Percentiles rank a stretch among this genome's conserved stretches.
Evolutionary conservation across 2,329 filamentous ascomycete genomes (phyloP).

Genomic region (Fusarium newnesense): DNA sequence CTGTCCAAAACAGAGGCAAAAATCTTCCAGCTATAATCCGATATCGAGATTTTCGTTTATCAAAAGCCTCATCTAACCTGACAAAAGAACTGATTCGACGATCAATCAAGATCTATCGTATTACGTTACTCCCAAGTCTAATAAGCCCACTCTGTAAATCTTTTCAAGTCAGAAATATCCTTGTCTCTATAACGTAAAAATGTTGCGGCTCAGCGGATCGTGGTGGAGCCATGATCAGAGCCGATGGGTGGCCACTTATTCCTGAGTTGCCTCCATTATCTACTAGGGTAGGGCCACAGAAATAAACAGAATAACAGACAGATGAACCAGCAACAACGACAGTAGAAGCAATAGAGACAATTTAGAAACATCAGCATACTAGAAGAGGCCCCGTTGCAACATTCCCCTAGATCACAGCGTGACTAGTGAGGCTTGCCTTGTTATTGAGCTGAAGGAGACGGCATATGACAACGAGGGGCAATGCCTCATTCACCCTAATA

Average conservation of each 20-base stretch:
- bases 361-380: accelerated
- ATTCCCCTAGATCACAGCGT: too few species aligned
- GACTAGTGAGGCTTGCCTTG: too few species aligned
- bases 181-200: constrained; percentile 28
- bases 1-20: neutral
- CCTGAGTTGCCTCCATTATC: neutral
- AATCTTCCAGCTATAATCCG: accelerated
- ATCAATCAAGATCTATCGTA: neutral
- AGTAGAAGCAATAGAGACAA: neutral
- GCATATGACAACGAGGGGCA: neutral
- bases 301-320: accelerated
- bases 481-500: accelerated
- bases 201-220: constrained; percentile 16
- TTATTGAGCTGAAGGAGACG: too few species aligned
- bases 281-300: neutral
- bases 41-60: neutral
- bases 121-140: constrained; percentile 16
- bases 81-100: neutral
- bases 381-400: accelerated
- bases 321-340: too few species aligned
- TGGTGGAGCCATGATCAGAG: neutral
- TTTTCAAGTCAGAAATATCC: neutral
- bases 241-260: neutral
- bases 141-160: neutral
- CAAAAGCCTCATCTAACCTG: neutral